Evolutionary conservation across 768 basidiomycete species (phyloP), one percentile per base, ranked within the genome.

Genomic region (Thelephora aurantiotincta): DNA sequence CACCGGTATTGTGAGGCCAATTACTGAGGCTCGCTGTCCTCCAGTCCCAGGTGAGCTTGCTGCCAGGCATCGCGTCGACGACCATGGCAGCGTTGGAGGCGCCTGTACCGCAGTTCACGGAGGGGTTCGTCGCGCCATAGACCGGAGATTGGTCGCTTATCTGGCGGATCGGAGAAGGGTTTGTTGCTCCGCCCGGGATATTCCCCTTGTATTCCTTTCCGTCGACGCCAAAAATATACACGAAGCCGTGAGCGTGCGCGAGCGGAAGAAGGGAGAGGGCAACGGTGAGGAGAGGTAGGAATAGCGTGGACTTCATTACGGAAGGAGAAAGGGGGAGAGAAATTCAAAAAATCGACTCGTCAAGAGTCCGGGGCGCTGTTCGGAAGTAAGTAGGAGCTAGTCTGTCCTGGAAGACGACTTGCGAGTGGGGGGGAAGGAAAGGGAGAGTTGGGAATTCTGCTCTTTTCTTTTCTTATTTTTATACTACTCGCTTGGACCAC

Each of bases 31-130:
- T 34, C 30, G 41, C 51, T 12, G 34, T 33, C 18, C 38, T 53
- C 81, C 81, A 83, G 44, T 63, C 57, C 52, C 82, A 75, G 3
- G 64, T 58, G 5, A 83, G 35, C 0, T 46, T 44, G 54, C 72
- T 73, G 11, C 78, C 80, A 2, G 81, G 77, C 42, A 76, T 77
- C n/a, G 71, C 79, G 30, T 68, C 52, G 1, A 68, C 76, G 35
- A 74, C 67, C 41, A 68, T 60, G 3, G 66, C 44, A 1, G 76
- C 80, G 0, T 65, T 58, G 35, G 65, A 60, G 1, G 77, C 72
- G 16, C 68, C 57, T n/a, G 64, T 61, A 6, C 82, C 82, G 50
- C 82, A 84, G 58, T 73, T 80, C 4, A 80, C 20, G 36, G 61
- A 64, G 2, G 70, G 55, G 53, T 78, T 81, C 35, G 30, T 60